Evolutionary conservation across 2,329 filamentous ascomycete genomes (phyloP).

Genomic region (Xylariaceae sp.): DNA sequence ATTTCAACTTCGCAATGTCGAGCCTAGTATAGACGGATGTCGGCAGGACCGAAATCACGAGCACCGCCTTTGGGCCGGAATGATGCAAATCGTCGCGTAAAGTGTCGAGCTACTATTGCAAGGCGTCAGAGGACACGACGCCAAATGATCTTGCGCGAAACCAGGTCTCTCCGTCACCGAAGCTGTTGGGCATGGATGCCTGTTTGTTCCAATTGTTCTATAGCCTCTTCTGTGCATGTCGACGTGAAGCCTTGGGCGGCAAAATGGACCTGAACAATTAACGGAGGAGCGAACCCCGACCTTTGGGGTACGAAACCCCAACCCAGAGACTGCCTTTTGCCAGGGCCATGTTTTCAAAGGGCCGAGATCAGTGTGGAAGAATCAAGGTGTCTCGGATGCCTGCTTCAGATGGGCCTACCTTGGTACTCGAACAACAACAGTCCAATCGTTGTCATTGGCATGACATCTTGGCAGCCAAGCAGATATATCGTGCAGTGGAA

Average conservation of each 20-base stretch:
- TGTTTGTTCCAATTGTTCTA: constrained; percentile 16
- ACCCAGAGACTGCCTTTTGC: constrained; percentile 11
- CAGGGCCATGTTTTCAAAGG: constrained; percentile 24
- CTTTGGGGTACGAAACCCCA: constrained; percentile 17
- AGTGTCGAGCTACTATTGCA: too few relatives aligned
- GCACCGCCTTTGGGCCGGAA: too few relatives aligned
- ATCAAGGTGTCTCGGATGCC: constrained; percentile 27
- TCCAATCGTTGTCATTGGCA: constrained; percentile 17
- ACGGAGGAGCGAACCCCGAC: constrained; percentile 22
- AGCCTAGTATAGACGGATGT: too few relatives aligned
- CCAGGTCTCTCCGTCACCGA: too few relatives aligned
- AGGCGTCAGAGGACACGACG: too few relatives aligned
- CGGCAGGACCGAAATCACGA: too few relatives aligned
- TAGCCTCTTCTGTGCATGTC: constrained; percentile 19
- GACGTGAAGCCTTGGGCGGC: constrained; percentile 21
- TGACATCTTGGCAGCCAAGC: constrained; percentile 20
- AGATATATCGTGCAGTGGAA: constrained; percentile 22
- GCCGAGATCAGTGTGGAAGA: constrained; percentile 26
- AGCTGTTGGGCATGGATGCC: too few relatives aligned
- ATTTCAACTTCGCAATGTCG: too few relatives aligned
- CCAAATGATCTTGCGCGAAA: too few relatives aligned
- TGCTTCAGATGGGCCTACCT: constrained; percentile 13
- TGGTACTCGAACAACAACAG: constrained; percentile 17
- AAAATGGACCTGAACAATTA: constrained; percentile 28
- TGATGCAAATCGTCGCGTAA: too few relatives aligned